These are phyloP conservation scores for Vaucheria bursata DNA, from an alignment of 352 stramenopile species.

Conservation along the genomic window DNA sequence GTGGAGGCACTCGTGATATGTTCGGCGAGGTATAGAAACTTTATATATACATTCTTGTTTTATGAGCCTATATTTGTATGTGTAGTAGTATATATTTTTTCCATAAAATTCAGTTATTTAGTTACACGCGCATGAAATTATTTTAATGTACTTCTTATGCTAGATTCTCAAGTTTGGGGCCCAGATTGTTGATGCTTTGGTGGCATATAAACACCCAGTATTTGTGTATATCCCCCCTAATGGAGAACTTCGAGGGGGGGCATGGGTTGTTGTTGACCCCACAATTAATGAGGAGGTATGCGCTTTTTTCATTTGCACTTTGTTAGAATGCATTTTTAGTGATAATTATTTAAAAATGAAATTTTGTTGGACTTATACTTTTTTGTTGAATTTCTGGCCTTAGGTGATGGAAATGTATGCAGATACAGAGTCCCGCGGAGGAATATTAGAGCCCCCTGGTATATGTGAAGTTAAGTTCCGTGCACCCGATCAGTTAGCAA, in stretches of 20 bases:
- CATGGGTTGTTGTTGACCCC: slow-evolving; percentile 98
- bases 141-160: slow-evolving; percentile 39
- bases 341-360: too few species aligned
- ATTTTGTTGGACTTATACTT: too few species aligned
- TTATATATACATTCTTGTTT: too few species aligned
- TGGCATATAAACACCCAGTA: slow-evolving; percentile 95
- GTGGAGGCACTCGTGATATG: slow-evolving; percentile 84
- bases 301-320: too few species aligned
- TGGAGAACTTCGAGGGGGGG: slow-evolving; percentile 94
- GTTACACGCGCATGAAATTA: slow-evolving; percentile 67
- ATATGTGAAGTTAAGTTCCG: slow-evolving; percentile 99
- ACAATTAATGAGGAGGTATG: slow-evolving; percentile 90
- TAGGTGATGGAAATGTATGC: slow-evolving; percentile 99
- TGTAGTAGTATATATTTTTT: too few species aligned
- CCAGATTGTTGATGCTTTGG: slow-evolving; percentile 97
- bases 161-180: slow-evolving; percentile 99
- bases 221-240: slow-evolving; percentile 99
- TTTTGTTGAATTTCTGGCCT: too few species aligned
- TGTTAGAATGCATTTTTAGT: too few species aligned
- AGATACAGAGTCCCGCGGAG: slow-evolving; percentile 87
- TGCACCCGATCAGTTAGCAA: slow-evolving; percentile 77
- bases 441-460: slow-evolving; percentile 97
- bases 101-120: neutral
- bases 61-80: too few species aligned
- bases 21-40: slow-evolving; percentile 23